Percentiles rank a stretch among this genome's conserved stretches.
phyloP scores from a whole-genome alignment of 164 flowering plant genomes.

The Magnolia kwangsiensis region DNA sequence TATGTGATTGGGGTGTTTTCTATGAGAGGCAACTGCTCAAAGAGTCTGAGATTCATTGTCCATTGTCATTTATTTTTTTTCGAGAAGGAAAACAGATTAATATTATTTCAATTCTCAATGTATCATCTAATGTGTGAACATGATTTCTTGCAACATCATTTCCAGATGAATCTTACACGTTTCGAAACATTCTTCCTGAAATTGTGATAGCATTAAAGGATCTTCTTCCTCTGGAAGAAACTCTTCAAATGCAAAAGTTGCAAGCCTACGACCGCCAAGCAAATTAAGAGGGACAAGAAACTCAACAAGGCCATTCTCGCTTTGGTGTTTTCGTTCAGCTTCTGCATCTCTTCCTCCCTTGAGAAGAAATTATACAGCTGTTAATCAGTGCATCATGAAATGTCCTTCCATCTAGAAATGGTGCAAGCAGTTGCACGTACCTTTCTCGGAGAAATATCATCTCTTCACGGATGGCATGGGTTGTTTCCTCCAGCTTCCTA shows the following conservation, averaged over 20 bases:
- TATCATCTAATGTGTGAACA: neutral
- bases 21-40: no score
- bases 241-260: constrained; percentile 83
- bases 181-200: neutral
- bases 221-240: constrained; percentile 83
- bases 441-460: constrained; percentile 65
- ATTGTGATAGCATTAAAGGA: constrained; percentile 30
- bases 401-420: neutral
- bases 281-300: constrained; percentile 54
- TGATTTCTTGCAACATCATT: neutral
- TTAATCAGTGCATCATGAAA: neutral
- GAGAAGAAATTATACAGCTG: neutral
- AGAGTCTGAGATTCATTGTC: neutral
- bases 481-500: constrained; percentile 46
- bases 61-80: constrained; percentile 5
- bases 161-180: neutral
- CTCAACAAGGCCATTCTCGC: constrained; percentile 61
- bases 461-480: constrained; percentile 56
- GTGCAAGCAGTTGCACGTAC: constrained; percentile 20
- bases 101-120: constrained; percentile 3
- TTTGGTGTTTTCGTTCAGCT: constrained; percentile 54
- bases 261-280: constrained; percentile 64
- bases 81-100: neutral
- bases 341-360: constrained; percentile 55
- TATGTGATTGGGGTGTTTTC: no score